phyloP scores from a whole-genome alignment of 2,329 filamentous ascomycete species.

The Scedosporium minutisporum region DNA sequence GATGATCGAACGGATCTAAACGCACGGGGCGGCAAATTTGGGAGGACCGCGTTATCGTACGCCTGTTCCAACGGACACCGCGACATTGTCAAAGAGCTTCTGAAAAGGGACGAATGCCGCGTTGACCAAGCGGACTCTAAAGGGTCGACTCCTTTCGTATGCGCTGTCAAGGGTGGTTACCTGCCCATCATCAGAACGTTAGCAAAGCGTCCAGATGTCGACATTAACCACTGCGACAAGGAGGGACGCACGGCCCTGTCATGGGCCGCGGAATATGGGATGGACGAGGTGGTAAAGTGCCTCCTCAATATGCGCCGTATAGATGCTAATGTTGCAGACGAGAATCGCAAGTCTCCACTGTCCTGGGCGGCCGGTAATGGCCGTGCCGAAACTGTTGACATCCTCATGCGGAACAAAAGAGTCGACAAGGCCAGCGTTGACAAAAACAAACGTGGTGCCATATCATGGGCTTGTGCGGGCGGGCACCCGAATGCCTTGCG shows the following conservation, averaged over 20 bases:
- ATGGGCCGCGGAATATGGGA: conserved; percentile 23
- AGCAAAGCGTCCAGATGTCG: conserved; percentile 13
- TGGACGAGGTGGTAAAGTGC: conserved; percentile 13
- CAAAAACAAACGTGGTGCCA: conserved; percentile 17
- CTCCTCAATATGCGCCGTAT: conserved; percentile 16
- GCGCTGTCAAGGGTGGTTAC: conserved; percentile 18
- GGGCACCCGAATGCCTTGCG: conserved; percentile 16
- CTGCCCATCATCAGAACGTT: conserved; percentile 14
- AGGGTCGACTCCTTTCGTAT: conserved; percentile 22
- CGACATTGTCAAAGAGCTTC: conserved; percentile 18
- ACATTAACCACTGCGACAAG: conserved; percentile 22
- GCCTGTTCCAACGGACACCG: conserved; percentile 21
- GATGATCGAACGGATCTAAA: conserved; percentile 16
- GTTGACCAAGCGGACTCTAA: conserved; percentile 16
- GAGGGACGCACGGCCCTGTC: conserved; percentile 21
- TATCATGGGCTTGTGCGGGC: conserved; percentile 20
- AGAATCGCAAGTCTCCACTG: conserved; percentile 19
- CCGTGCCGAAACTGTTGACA: conserved; percentile 12
- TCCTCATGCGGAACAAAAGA: conserved; percentile 15
- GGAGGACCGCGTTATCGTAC: conserved; percentile 22
- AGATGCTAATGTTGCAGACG: conserved; percentile 18
- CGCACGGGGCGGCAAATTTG: conserved; percentile 11
- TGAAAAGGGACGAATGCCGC: conserved; percentile 12
- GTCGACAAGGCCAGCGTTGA: conserved; percentile 20
- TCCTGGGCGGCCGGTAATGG: conserved; percentile 21